Percentiles rank a stretch among this genome's conserved stretches.
Evolutionary conservation across 2,329 filamentous ascomycete species (phyloP).

Genomic region (Lomentospora prolificans): DNA sequence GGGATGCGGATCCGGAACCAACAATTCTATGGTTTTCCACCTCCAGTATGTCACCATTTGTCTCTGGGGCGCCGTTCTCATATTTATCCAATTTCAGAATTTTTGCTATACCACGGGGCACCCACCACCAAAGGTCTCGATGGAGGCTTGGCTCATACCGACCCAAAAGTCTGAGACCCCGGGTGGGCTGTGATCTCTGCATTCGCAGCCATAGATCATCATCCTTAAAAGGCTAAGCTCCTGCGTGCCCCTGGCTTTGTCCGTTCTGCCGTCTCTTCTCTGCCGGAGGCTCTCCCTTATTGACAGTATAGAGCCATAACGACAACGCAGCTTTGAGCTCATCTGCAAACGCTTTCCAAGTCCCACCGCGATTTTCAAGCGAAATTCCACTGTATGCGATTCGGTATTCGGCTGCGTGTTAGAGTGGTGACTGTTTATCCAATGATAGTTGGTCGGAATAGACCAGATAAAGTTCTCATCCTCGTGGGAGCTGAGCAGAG

Average conservation of each 20-base stretch:
- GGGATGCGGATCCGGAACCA: too few relatives aligned
- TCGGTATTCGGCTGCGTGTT: too few relatives aligned
- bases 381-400: too few relatives aligned
- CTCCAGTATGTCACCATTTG: background rate
- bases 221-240: too few relatives aligned
- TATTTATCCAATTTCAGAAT: constrained; percentile 11
- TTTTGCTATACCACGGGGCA: constrained; percentile 9
- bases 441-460: constrained; percentile 10
- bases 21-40: background rate
- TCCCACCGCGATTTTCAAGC: too few relatives aligned
- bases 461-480: too few relatives aligned
- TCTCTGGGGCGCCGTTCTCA: background rate
- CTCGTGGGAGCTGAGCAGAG: constrained; percentile 8
- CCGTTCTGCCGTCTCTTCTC: too few relatives aligned
- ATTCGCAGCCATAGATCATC: too few relatives aligned
- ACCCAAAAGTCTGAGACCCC: constrained; percentile 13
- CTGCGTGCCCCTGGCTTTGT: too few relatives aligned
- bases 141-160: constrained; percentile 5
- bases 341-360: constrained; percentile 15
- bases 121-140: constrained; percentile 14
- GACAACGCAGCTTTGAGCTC: constrained; percentile 21
- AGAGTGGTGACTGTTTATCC: too few relatives aligned
- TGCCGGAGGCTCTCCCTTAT: constrained; percentile 8
- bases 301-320: constrained; percentile 18
- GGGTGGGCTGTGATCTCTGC: constrained; percentile 1